Evolutionary conservation across 768 basidiomycete genomes (phyloP).

Genomic region (Epithele typhae): DNA sequence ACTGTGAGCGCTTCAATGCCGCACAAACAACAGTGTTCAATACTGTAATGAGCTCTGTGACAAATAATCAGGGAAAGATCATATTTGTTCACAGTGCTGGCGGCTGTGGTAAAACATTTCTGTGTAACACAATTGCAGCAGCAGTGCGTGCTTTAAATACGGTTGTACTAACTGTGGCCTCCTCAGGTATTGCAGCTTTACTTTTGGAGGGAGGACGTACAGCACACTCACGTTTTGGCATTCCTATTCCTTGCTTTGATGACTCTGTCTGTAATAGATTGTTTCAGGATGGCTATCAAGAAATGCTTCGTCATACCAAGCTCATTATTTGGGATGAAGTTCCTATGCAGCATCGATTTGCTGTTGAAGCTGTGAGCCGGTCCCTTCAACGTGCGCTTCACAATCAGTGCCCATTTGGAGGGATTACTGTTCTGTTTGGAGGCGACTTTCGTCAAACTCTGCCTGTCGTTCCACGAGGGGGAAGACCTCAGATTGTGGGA

Average conservation of each 20-base stretch:
- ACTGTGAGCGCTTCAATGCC: not conserved
- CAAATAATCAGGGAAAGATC: not conserved
- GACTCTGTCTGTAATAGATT: constrained; percentile 29
- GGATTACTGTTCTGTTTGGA: constrained; percentile 38
- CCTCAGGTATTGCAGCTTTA: constrained; percentile 41
- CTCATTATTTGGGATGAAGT: constrained; percentile 44
- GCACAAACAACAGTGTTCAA: not conserved
- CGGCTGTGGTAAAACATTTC: constrained; percentile 44
- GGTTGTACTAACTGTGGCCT: constrained; percentile 1
- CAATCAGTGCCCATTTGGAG: constrained; percentile 34
- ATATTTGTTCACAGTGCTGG: constrained; percentile 6
- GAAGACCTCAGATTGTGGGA: constrained; percentile 33
- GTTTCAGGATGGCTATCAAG: constrained; percentile 25
- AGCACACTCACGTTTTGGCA: constrained; percentile 44
- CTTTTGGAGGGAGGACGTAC: constrained; percentile 41
- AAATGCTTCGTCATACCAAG: constrained; percentile 28
- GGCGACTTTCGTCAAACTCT: constrained; percentile 46
- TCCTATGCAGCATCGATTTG: constrained; percentile 32
- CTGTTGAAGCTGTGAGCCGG: constrained; percentile 37
- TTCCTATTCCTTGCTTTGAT: constrained; percentile 33
- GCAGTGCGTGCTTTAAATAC: constrained; percentile 24
- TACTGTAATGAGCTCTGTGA: not conserved
- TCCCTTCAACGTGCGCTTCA: constrained; percentile 31
- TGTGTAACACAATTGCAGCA: constrained; percentile 34
- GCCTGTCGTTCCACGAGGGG: constrained; percentile 37